Evolutionary conservation across 805 yeast genomes (phyloP).

Genomic region (Candida maesae): DNA sequence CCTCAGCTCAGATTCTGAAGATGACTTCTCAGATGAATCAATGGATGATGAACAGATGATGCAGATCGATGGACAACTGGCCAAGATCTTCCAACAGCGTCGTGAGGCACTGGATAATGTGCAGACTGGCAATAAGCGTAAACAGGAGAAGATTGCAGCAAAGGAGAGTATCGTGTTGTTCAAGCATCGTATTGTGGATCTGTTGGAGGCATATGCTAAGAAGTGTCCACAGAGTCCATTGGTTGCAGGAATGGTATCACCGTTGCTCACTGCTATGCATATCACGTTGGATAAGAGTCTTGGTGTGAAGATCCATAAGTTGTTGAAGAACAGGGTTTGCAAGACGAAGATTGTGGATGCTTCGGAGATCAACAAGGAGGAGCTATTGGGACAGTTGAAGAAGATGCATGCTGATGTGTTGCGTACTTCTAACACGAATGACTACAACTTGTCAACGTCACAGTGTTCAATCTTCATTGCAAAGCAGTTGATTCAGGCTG

Average conservation of each 20-base stretch:
- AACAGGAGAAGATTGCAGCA: constrained; percentile 73
- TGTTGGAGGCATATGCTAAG: constrained; percentile 61
- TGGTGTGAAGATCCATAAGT: constrained; percentile 71
- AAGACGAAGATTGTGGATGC: constrained; percentile 37
- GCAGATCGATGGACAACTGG: constrained; percentile 82
- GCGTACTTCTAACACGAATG: constrained; percentile 32
- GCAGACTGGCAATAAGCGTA: constrained; percentile 62
- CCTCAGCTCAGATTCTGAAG: constrained; percentile 42
- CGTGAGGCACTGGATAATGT: constrained; percentile 56
- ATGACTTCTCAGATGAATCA: constrained; percentile 65
- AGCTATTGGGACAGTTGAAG: constrained; percentile 29
- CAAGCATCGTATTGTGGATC: constrained; percentile 73
- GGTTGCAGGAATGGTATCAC: constrained; percentile 44
- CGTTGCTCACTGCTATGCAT: constrained; percentile 57
- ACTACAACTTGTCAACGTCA: constrained; percentile 42
- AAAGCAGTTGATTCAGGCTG: constrained; percentile 45
- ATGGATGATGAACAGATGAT: constrained; percentile 98
- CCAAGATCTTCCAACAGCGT: constrained; percentile 82
- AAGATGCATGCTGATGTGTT: constrained; percentile 41
- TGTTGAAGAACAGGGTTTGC: constrained; percentile 57
- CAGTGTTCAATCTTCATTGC: constrained; percentile 64
- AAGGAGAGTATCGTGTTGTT: constrained; percentile 73
- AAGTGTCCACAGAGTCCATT: constrained; percentile 28
- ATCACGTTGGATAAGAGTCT: constrained; percentile 66
- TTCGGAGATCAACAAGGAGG: constrained; percentile 18